A percentile compares a stretch with the other conserved stretches of the same genome.
Evolutionary conservation across 192 early-diverging fungal species (phyloP).

Genomic region (Backusella macrospora): DNA sequence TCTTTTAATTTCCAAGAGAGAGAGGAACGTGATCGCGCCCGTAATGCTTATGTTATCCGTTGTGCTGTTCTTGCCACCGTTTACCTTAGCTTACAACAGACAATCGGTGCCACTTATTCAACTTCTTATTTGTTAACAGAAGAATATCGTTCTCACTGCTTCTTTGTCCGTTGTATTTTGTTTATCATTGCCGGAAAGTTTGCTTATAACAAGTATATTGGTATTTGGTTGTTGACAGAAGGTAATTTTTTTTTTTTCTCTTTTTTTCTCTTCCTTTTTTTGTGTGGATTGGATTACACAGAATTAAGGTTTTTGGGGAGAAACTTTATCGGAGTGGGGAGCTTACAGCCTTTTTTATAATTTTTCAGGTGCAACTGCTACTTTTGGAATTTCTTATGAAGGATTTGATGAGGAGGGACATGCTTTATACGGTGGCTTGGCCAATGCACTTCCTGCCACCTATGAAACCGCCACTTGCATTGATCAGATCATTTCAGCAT

Average conservation of each 20-base stretch:
- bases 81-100: constrained; percentile 51
- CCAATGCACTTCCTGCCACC: constrained; percentile 43
- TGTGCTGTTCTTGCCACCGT: constrained; percentile 44
- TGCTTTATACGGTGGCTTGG: constrained; percentile 54
- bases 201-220: constrained; percentile 62
- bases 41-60: constrained; percentile 36
- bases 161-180: constrained; percentile 38
- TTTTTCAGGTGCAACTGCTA: constrained; percentile 46
- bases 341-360: neutral
- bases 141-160: constrained; percentile 42
- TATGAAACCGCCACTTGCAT: constrained; percentile 59
- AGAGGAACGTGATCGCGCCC: constrained; percentile 37
- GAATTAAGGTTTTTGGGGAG: constrained; percentile 19
- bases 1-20: neutral
- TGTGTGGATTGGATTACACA: constrained; percentile 13
- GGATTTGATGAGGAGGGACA: constrained; percentile 49
- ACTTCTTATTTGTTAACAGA: constrained; percentile 46
- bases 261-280: neutral
- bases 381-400: constrained; percentile 62
- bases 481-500: constrained; percentile 53
- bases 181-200: constrained; percentile 57
- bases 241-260: constrained; percentile 24
- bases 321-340: neutral
- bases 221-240: constrained; percentile 64
- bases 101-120: constrained; percentile 48